Evolutionary conservation across 2,329 filamentous ascomycete genomes (phyloP), one percentile per base, ranked within the genome.

Genomic region (Fusarium buxicola): DNA sequence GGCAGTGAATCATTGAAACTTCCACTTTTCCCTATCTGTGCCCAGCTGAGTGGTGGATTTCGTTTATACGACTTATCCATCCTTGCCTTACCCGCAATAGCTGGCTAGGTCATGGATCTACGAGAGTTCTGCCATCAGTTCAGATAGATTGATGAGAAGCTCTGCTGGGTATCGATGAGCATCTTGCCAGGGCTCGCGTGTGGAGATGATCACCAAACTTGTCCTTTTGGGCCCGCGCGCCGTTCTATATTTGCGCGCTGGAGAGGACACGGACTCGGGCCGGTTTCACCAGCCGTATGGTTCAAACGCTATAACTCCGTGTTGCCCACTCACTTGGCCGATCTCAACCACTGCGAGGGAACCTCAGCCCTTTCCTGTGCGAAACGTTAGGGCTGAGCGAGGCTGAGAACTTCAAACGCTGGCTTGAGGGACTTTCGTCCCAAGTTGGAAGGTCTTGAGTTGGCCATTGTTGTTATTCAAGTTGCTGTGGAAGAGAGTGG

Each of bases 1-100:
- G 38, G 56, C 48, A 45, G 35, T 51, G 39, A 38, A 46, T 16
- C 39, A 27, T 40, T 27, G 36, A 60, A 51, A 24, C 35, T 55
- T 63, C 58, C 35, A 41, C 59, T 38, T 46, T 21, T 27, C 15
- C 31, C 8, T 16, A 13, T 38, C 18, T 25, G 41, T 45, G 28
- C 41, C 16, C 30, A 50, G 50, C 43, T 66, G 63, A 66, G 59
- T 64, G 63, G 59, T 66, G 55, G 55, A 45, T 52, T 66, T 59
- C 39, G 43, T 36, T 21, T 48, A 8, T 35, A n/a, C 27, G 9
- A 24, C 8, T 16, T 28, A 7, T 39, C 21, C 38, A 41, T 56
- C 49, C 56, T 50, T 46, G 36, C 24, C 31, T 31, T 18, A 25
- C 25, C 35, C 34, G 35, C 30, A 8, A 25, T 12, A 25, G 12